Evolutionary conservation across 805 yeast species (phyloP).

Genomic region (Lipomyces oligophaga): DNA sequence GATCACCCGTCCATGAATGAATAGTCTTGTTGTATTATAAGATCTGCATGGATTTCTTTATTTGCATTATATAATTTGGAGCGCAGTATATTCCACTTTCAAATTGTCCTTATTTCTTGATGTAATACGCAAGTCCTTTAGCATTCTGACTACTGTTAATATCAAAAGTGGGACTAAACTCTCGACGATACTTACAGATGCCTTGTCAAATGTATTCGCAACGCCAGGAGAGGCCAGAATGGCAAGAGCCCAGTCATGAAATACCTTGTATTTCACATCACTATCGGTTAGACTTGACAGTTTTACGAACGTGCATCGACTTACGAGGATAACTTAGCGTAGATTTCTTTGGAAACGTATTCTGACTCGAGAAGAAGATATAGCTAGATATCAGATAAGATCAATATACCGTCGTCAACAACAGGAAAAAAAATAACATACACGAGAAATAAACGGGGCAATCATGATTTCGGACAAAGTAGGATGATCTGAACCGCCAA

Average conservation of each 20-base stretch:
- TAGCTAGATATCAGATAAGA: constrained; percentile 2
- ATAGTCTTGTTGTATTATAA: no score
- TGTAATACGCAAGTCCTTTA: no score
- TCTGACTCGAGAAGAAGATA: constrained; percentile 17
- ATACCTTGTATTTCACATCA: constrained; percentile 27
- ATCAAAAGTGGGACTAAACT: no score
- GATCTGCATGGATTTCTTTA: no score
- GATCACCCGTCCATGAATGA: no score
- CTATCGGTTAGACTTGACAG: background rate
- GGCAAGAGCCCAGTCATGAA: constrained; percentile 26
- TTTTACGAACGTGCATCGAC: no score
- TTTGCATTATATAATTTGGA: no score
- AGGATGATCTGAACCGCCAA: no score
- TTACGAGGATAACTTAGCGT: constrained; percentile 11
- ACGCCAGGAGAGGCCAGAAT: constrained; percentile 29
- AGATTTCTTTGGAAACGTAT: constrained; percentile 1
- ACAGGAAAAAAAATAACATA: constrained; percentile 2
- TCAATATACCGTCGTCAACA: background rate
- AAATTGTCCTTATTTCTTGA: no score
- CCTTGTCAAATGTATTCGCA: constrained; percentile 26
- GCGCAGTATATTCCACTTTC: no score
- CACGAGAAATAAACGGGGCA: constrained; percentile 30
- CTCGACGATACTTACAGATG: no score
- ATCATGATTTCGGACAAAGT: constrained; percentile 23
- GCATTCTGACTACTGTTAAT: no score